Percentiles rank a stretch among this genome's conserved stretches.
Evolutionary conservation across 208 protist genomes (phyloP).

Genomic region (Phytomonas francai): DNA sequence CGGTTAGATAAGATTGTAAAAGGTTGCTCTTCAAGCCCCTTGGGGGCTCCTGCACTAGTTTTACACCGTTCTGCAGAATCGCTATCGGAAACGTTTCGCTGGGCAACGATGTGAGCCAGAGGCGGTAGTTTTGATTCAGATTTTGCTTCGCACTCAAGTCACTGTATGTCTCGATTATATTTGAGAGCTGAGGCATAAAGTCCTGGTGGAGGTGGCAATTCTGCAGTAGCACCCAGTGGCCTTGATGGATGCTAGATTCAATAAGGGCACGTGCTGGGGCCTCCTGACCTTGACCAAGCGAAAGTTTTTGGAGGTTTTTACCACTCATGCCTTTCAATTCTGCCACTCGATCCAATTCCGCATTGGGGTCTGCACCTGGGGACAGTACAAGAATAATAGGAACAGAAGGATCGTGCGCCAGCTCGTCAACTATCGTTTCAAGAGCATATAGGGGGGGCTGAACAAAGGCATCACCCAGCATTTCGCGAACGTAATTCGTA

Average conservation of each 20-base stretch:
- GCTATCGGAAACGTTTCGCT: slow-evolving; percentile 95
- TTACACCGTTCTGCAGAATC: slow-evolving; percentile 97
- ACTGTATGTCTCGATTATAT: slow-evolving; percentile 90
- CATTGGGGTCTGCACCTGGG: slow-evolving; percentile 95
- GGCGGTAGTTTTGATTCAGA: slow-evolving; percentile 92
- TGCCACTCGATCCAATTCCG: slow-evolving; percentile 92
- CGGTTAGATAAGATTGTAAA: slow-evolving; percentile 89
- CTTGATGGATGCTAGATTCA: slow-evolving; percentile 75
- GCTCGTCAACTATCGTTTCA: slow-evolving; percentile 81
- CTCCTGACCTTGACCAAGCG: slow-evolving; percentile 95
- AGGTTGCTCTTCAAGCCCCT: slow-evolving; percentile 96
- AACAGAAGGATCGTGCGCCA: slow-evolving; percentile 79
- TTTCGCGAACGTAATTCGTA: slow-evolving; percentile 82
- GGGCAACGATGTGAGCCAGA: slow-evolving; percentile 98
- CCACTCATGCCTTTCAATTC: slow-evolving; percentile 73
- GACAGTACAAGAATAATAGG: slow-evolving; percentile 97
- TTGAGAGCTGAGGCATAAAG: slow-evolving; percentile 92
- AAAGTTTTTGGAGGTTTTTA: slow-evolving; percentile 66
- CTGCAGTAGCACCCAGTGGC: slow-evolving; percentile 94
- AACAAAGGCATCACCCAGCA: slow-evolving; percentile 78
- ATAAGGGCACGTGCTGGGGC: slow-evolving; percentile 87
- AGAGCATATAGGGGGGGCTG: slow-evolving; percentile 93
- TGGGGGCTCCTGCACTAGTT: slow-evolving; percentile 98
- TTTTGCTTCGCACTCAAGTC: slow-evolving; percentile 80
- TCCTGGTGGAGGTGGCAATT: slow-evolving; percentile 94